These are phyloP conservation scores for Plasmodium vinckei DNA, from an alignment of 169 alveolate species.

Conservation along the genomic window DNA sequence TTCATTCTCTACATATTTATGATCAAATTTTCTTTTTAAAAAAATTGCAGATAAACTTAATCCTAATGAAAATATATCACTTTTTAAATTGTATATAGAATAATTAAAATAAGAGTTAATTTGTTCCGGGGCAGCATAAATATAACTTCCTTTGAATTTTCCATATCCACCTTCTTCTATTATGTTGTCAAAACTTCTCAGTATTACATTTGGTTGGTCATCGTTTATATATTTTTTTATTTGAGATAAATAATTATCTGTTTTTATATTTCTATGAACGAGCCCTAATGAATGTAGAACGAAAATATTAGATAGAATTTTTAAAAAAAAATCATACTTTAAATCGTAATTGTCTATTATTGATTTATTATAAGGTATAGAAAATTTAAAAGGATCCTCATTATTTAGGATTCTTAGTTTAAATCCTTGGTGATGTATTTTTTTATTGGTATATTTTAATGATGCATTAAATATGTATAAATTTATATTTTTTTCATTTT, in stretches of 20 bases:
- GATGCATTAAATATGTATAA: constrained; percentile 20
- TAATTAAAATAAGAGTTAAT: constrained; percentile 26
- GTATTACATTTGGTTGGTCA: constrained; percentile 2
- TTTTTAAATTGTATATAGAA: constrained; percentile 38
- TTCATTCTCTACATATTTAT: constrained; percentile 20
- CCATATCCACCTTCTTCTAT: constrained; percentile 53
- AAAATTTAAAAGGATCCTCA: constrained; percentile 26
- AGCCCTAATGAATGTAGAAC: constrained; percentile 50
- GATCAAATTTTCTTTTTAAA: constrained; percentile 22
- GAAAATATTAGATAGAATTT: constrained; percentile 24
- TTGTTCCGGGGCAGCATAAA: constrained; percentile 54
- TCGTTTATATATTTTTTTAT: not conserved
- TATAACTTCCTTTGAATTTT: constrained; percentile 40
- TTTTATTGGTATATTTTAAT: constrained; percentile 12
- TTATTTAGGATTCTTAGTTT: constrained; percentile 18
- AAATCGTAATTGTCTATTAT: constrained; percentile 5
- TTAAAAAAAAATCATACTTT: constrained; percentile 53
- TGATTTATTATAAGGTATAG: constrained; percentile 4
- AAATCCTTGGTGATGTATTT: constrained; percentile 28
- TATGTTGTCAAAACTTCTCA: constrained; percentile 20
- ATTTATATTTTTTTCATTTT: constrained; percentile 24
- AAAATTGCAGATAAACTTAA: constrained; percentile 52
- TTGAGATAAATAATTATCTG: constrained; percentile 34
- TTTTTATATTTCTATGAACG: constrained; percentile 38
- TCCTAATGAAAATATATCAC: constrained; percentile 62